phyloP scores from a whole-genome alignment of 1,284 basidiomycete species.

The Leccinum fuscescens region DNA sequence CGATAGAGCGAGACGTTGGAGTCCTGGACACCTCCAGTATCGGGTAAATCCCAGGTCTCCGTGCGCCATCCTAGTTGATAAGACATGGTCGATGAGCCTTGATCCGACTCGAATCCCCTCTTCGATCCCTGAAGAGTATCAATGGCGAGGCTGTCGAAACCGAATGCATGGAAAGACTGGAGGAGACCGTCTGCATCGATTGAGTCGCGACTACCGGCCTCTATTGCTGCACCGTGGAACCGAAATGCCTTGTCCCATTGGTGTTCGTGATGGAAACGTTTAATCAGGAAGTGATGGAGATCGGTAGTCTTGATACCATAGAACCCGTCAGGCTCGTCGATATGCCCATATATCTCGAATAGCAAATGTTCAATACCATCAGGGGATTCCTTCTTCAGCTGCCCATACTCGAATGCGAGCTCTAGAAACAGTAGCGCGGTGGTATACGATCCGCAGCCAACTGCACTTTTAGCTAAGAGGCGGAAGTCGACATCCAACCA shows the following conservation, averaged over 20 bases:
- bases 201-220: slow-evolving; percentile 48
- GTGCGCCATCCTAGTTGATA: slow-evolving; percentile 89
- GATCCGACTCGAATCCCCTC: slow-evolving; percentile 34
- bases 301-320: slow-evolving; percentile 87
- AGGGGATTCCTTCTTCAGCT: slow-evolving; percentile 24
- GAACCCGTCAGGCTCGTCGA: slow-evolving; percentile 97
- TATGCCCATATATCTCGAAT: slow-evolving; percentile 90
- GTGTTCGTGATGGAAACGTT: slow-evolving; percentile 87
- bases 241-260: slow-evolving; percentile 90
- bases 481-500: slow-evolving; percentile 84
- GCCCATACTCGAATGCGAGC: slow-evolving; percentile 60
- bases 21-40: slow-evolving; percentile 43
- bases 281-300: slow-evolving; percentile 74
- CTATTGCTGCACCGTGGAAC: slow-evolving; percentile 83
- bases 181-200: slow-evolving; percentile 57
- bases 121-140: slow-evolving; percentile 50
- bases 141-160: slow-evolving; percentile 82
- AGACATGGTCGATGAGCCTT: slow-evolving; percentile 50
- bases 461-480: slow-evolving; percentile 72
- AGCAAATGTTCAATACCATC: slow-evolving; percentile 61
- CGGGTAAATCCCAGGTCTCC: slow-evolving; percentile 89
- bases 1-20: slow-evolving; percentile 70
- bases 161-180: slow-evolving; percentile 81
- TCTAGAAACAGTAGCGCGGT: slow-evolving; percentile 91
- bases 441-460: slow-evolving; percentile 80